Percentiles rank a stretch among this genome's conserved stretches.
Conservation (phyloP, 2,329 filamentous ascomycete species). For the Aspergillus ustus region DNA sequence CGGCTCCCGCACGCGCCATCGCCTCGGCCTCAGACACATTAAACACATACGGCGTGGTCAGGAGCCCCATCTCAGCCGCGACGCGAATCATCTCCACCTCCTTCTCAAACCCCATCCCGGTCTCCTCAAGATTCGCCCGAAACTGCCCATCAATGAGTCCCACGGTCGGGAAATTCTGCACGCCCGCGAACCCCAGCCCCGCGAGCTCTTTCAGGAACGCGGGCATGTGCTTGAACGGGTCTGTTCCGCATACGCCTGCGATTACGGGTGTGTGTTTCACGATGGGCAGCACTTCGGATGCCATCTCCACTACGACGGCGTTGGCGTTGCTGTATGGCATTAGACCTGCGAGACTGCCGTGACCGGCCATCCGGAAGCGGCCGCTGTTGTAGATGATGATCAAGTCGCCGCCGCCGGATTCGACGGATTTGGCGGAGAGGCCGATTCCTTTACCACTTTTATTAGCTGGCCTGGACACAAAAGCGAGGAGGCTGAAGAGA, state of each 20-base stretch:
- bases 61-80: slow-evolving; percentile 63
- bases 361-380: slow-evolving; percentile 73
- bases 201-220: slow-evolving; percentile 64
- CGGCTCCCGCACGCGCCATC: slow-evolving; percentile 69
- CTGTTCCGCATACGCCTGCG: slow-evolving; percentile 72
- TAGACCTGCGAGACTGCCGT: slow-evolving; percentile 69
- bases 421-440: slow-evolving; percentile 71
- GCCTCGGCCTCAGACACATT: slow-evolving; percentile 62
- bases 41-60: slow-evolving; percentile 75
- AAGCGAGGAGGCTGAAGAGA: too few relatives aligned
- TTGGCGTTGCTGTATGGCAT: slow-evolving; percentile 76
- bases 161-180: slow-evolving; percentile 76
- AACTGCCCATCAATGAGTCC: slow-evolving; percentile 72
- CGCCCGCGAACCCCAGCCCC: slow-evolving; percentile 67
- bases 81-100: slow-evolving; percentile 69
- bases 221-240: slow-evolving; percentile 68
- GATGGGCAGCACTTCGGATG: slow-evolving; percentile 68
- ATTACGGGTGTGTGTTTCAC: slow-evolving; percentile 68
- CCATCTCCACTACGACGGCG: slow-evolving; percentile 72
- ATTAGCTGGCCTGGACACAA: background rate
- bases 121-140: slow-evolving; percentile 70
- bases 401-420: slow-evolving; percentile 69
- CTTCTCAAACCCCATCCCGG: slow-evolving; percentile 69
- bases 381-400: slow-evolving; percentile 76
- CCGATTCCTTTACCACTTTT: slow-evolving; percentile 60